Conservation (phyloP, 2,329 filamentous ascomycete genomes). For the Calycina herbarum region DNA sequence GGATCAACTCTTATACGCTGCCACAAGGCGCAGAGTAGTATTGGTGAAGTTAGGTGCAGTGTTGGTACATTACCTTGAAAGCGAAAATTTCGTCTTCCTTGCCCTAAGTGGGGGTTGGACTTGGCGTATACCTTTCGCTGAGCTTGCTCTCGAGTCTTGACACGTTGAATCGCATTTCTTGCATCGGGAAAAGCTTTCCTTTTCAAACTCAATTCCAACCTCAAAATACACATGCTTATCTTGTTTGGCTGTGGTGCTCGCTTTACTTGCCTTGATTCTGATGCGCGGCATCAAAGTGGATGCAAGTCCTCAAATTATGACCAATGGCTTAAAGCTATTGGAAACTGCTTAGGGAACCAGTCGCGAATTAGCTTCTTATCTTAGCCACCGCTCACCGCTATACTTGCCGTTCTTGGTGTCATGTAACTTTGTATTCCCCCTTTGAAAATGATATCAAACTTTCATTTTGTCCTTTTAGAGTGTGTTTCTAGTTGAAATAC, state of each 20-base stretch:
- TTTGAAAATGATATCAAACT: conserved; percentile 1
- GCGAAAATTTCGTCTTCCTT: neutral
- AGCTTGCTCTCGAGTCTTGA: neutral
- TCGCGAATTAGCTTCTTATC: neutral
- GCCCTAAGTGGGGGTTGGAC: neutral
- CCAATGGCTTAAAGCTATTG: neutral
- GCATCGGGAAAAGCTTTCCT: neutral
- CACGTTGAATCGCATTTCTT: neutral
- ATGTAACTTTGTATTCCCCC: neutral
- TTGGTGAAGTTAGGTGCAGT: neutral
- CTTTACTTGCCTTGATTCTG: neutral
- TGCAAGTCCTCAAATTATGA: neutral
- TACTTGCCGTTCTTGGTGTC: neutral
- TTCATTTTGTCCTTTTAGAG: neutral
- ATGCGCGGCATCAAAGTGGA: neutral
- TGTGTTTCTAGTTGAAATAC: neutral
- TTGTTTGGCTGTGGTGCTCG: neutral
- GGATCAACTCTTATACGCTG: too few relatives aligned
- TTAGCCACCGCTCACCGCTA: neutral
- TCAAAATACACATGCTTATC: neutral
- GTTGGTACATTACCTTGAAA: neutral
- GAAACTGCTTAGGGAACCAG: neutral
- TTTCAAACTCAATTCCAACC: neutral
- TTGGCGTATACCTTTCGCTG: neutral
- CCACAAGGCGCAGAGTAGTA: neutral